These are phyloP conservation scores for Mycosphaerella sp. DNA, from an alignment of 2,329 filamentous ascomycete species.

Conservation along the genomic window DNA sequence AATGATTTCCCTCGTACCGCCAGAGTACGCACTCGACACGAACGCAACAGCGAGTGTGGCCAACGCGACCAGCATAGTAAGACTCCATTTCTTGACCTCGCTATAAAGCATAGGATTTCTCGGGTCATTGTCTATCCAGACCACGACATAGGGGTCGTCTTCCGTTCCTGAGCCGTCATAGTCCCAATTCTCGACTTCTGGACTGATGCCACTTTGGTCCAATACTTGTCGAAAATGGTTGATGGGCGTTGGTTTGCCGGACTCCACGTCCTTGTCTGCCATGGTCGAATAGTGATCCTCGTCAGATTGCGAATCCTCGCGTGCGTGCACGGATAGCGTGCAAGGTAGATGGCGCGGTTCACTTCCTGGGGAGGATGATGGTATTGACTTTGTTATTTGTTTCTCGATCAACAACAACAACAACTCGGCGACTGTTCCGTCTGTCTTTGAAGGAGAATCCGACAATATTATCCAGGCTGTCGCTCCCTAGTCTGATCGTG, in stretches of 20 bases:
- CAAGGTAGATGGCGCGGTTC: neutral
- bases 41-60: conserved; percentile 65
- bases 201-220: conserved; percentile 33
- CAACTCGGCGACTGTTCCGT: too few species aligned
- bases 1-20: conserved; percentile 51
- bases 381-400: neutral
- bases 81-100: conserved; percentile 55
- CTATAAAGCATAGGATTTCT: conserved; percentile 61
- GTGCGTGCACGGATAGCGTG: neutral
- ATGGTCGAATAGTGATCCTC: conserved; percentile 2
- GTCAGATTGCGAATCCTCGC: too few species aligned
- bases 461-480: too few species aligned
- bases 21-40: conserved; percentile 61
- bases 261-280: conserved; percentile 32
- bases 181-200: conserved; percentile 31
- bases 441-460: too few species aligned
- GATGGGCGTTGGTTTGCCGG: conserved; percentile 26
- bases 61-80: conserved; percentile 57
- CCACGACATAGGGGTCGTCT: conserved; percentile 61
- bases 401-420: too few species aligned
- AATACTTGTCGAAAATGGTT: conserved; percentile 31
- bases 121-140: conserved; percentile 61
- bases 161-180: conserved; percentile 50
- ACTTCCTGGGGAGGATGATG: neutral
- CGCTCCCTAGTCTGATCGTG: too few species aligned